Conservation (phyloP, 495 filamentous ascomycete species). For the Hyaloscypha variabilis region DNA sequence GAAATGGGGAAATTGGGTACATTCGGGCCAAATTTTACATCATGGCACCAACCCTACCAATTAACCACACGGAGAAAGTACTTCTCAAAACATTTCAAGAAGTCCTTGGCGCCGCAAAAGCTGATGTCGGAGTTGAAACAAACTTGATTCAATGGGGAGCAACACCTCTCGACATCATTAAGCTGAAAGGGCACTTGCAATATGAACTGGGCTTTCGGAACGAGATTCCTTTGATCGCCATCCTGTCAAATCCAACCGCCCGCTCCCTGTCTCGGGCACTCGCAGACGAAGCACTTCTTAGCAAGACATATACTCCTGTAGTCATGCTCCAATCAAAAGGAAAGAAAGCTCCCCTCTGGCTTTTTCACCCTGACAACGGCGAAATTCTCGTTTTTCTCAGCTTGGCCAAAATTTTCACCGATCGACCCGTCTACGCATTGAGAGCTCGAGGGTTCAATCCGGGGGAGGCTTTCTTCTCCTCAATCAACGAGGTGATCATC, state of each 20-base stretch:
- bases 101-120: background rate
- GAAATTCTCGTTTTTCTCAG: slow-evolving; percentile 58
- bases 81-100: background rate
- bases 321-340: slow-evolving; percentile 45
- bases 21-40: no score
- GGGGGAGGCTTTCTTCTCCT: background rate
- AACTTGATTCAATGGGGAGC: slow-evolving; percentile 44
- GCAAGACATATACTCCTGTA: slow-evolving; percentile 47
- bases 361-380: slow-evolving; percentile 58
- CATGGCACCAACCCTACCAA: no score
- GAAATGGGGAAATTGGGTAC: no score
- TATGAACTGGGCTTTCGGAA: slow-evolving; percentile 23
- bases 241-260: slow-evolving; percentile 45
- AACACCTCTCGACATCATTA: slow-evolving; percentile 48
- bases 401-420: slow-evolving; percentile 44
- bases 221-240: slow-evolving; percentile 38
- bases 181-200: slow-evolving; percentile 32
- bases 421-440: slow-evolving; percentile 55
- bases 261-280: slow-evolving; percentile 37
- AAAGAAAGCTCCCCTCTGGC: slow-evolving; percentile 52
- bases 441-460: slow-evolving; percentile 53
- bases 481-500: slow-evolving; percentile 21
- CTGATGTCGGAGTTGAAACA: slow-evolving; percentile 36
- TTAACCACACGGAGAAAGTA: no score
- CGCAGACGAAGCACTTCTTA: slow-evolving; percentile 8